Conservation (phyloP, 306 rosid species). For the Cicer cuneatum region DNA sequence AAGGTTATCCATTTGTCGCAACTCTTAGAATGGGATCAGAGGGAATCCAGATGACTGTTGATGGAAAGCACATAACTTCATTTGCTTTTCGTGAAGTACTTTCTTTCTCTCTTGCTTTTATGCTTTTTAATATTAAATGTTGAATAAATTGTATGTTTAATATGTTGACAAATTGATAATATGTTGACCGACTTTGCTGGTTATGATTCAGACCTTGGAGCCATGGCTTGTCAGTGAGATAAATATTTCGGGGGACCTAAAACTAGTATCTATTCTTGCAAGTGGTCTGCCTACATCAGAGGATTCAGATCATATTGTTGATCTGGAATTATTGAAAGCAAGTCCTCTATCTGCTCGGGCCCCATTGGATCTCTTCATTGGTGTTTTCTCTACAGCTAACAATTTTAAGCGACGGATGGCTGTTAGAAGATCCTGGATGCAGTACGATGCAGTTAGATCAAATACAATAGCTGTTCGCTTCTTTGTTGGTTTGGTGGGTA, state of each 20-base stretch:
- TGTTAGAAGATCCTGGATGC: conserved; percentile 99
- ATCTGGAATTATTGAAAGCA: conserved; percentile 76
- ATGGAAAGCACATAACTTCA: conserved; percentile 94
- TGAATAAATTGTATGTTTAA: conserved; percentile 32
- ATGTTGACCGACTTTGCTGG: conserved; percentile 47
- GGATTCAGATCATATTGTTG: conserved; percentile 85
- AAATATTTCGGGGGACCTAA: conserved; percentile 81
- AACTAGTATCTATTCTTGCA: conserved; percentile 81
- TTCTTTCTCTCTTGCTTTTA: conserved; percentile 25
- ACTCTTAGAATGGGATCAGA: conserved; percentile 94
- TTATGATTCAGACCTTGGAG: conserved; percentile 81
- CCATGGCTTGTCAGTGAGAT: conserved; percentile 95
- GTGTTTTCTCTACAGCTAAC: conserved; percentile 98
- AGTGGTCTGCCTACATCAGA: conserved; percentile 97
- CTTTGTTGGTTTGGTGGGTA: conserved; percentile 97
- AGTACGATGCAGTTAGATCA: conserved; percentile 78
- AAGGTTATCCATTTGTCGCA: conserved; percentile 93
- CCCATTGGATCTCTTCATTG: conserved; percentile 78
- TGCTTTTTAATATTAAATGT: conserved; percentile 12
- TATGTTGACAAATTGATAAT: conserved; percentile 31
- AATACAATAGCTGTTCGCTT: conserved; percentile 79
- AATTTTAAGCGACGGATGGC: conserved; percentile 97
- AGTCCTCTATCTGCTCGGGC: conserved; percentile 56
- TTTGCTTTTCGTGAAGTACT: conserved; percentile 93
- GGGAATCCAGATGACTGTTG: conserved; percentile 99